A percentile compares a stretch with the other conserved stretches of the same genome.
Evolutionary conservation across 352 stramenopile genomes (phyloP).

Genomic region (Aphanomyces stellatus): DNA sequence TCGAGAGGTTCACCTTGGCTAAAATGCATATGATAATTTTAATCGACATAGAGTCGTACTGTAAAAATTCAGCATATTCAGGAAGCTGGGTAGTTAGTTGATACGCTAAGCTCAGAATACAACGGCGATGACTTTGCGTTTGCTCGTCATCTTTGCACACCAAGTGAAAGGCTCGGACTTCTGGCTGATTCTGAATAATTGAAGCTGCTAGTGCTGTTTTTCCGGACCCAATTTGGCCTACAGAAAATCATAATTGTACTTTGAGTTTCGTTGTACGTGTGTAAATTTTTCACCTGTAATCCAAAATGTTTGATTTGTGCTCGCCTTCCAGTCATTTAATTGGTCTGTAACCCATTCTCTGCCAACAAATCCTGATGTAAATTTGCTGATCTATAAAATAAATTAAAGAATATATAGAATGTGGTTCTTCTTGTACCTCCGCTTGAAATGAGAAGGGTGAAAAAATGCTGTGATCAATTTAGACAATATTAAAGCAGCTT

Average conservation of each 20-base stretch:
- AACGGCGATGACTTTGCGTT: constrained; percentile 53
- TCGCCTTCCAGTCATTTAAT: constrained; percentile 43
- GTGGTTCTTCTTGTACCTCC: constrained; percentile 15
- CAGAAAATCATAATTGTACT: background rate
- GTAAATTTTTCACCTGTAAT: constrained; percentile 29
- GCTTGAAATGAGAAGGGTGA: constrained; percentile 58
- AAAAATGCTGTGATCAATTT: constrained; percentile 30
- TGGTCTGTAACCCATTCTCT: constrained; percentile 50
- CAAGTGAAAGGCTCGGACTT: constrained; percentile 70
- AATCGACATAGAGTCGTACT: constrained; percentile 27
- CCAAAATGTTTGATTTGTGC: constrained; percentile 47
- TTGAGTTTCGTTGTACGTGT: background rate
- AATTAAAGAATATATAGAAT: background rate
- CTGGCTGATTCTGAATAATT: constrained; percentile 55
- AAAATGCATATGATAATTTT: background rate
- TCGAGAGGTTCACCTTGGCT: constrained; percentile 47
- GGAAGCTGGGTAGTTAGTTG: constrained; percentile 67
- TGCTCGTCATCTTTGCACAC: constrained; percentile 64
- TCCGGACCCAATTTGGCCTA: constrained; percentile 49
- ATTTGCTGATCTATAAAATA: constrained; percentile 45
- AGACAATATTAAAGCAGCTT: background rate
- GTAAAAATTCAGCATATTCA: constrained; percentile 54
- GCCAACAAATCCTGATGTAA: constrained; percentile 47
- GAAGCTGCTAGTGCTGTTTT: constrained; percentile 54
- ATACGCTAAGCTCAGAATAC: constrained; percentile 58